Evolutionary conservation across 257 asterid species (phyloP).

Genomic region (Ophiorrhiza pumila): DNA sequence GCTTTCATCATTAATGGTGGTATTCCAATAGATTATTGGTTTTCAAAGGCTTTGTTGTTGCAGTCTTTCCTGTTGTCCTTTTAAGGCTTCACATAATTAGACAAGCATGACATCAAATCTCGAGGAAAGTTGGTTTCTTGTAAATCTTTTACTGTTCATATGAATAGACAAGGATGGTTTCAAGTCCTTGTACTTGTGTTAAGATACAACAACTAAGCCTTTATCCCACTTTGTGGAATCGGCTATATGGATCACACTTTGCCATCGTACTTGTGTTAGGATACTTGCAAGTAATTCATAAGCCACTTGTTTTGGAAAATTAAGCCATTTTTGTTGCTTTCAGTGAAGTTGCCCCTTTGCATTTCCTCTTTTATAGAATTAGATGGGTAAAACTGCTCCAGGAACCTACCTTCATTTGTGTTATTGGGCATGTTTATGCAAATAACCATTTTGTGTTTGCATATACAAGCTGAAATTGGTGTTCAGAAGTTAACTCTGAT

Average conservation of each 20-base stretch:
- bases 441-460: background rate
- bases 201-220: too few species aligned
- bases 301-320: background rate
- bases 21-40: background rate
- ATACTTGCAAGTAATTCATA: background rate
- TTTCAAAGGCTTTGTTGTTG: background rate
- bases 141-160: background rate
- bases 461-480: background rate
- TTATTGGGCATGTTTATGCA: background rate
- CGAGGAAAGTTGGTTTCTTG: background rate
- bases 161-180: background rate
- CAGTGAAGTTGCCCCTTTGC: too few species aligned
- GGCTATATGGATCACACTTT: too few species aligned
- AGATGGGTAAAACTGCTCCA: background rate
- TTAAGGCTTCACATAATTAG: background rate
- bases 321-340: background rate
- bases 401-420: background rate
- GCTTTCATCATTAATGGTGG: background rate
- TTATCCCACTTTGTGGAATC: too few species aligned
- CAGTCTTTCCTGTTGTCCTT: background rate
- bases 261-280: background rate
- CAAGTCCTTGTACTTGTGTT: too few species aligned
- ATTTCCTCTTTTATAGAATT: background rate
- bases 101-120: background rate
- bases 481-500: background rate